Evolutionary conservation across 306 rosid species (phyloP), one percentile per base, ranked within the genome.

Genomic region (Fagus sylvatica): DNA sequence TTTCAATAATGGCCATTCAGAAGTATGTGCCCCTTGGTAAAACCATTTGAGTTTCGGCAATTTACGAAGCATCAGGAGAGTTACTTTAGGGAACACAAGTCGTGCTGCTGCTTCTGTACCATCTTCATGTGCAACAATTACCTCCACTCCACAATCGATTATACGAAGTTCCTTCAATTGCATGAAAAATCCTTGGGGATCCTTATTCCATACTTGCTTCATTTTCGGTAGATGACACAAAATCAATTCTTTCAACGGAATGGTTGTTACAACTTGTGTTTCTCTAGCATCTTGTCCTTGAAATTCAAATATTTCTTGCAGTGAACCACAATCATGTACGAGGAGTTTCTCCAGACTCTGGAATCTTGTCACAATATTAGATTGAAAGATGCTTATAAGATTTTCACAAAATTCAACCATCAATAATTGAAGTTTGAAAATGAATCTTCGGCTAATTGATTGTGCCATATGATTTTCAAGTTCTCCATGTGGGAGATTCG

Each of bases 221-320:
- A 46, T 46, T 11, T 46, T 46, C 8, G 11, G 8, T 46, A 46
- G 51, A 46, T n/a, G 51, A 2, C 51, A 3, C 1, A 4, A 46
- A 46, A n/a, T n/a, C 11, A 43, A 43, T n/a, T n/a, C 8, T 10
- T 2, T 46, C 15, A 2, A 46, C n/a, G n/a, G n/a, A n/a, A n/a
- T n/a, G n/a, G n/a, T n/a, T n/a, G n/a, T n/a, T 46, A 46, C 51
- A 1, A 10, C 51, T 8, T 4, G 37, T 6, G 62, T 16, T 22
- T 9, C n/a, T n/a, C n/a, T n/a, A n/a, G n/a, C n/a, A n/a, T n/a
- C n/a, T n/a, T n/a, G n/a, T n/a, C n/a, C n/a, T n/a, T n/a, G n/a
- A n/a, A 59, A 5, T 34, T 65, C 48, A 82, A 78, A 74, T 78
- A 78, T 71, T 30, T 55, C 64, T 51, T 69, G 36, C 55, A 82